phyloP scores from a whole-genome alignment of 1,284 basidiomycete genomes.

The Puccinia horiana region DNA sequence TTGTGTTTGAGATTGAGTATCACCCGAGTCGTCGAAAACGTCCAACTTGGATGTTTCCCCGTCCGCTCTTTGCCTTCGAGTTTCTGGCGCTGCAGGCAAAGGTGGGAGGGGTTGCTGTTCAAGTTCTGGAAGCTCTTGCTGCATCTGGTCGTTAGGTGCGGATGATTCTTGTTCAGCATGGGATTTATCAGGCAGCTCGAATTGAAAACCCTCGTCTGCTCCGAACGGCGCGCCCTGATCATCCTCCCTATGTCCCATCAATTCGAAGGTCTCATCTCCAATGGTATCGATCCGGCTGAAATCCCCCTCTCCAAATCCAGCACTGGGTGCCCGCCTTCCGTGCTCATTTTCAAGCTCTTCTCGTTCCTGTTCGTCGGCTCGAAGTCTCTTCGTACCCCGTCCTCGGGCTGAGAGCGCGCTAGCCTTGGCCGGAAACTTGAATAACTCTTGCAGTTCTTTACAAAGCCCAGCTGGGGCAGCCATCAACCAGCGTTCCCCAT shows the following conservation, averaged over 20 bases:
- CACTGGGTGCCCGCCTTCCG: slow-evolving; percentile 9
- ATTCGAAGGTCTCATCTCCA: slow-evolving; percentile 28
- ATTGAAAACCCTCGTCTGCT: slow-evolving; percentile 14
- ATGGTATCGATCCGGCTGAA: slow-evolving; percentile 5
- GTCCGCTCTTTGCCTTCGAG: neutral
- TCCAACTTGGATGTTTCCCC: slow-evolving; percentile 29
- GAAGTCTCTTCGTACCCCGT: neutral
- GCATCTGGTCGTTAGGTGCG: neutral
- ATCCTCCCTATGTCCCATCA: slow-evolving; percentile 8
- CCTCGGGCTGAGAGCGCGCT: neutral
- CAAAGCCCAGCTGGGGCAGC: slow-evolving; percentile 39
- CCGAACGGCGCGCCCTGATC: neutral
- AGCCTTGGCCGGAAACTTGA: slow-evolving; percentile 42
- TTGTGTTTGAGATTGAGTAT: slow-evolving; percentile 27
- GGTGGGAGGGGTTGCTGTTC: slow-evolving; percentile 24
- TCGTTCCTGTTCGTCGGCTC: neutral
- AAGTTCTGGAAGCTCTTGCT: neutral
- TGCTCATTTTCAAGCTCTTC: slow-evolving; percentile 32
- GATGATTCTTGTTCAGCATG: neutral
- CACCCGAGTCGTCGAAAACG: slow-evolving; percentile 31
- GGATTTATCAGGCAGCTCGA: slow-evolving; percentile 6
- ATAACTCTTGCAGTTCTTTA: slow-evolving; percentile 22
- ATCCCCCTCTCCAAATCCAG: neutral
- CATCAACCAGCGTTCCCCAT: slow-evolving; percentile 27
- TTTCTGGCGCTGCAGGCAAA: neutral